phyloP scores from a whole-genome alignment of 495 filamentous ascomycete genomes.

The Tuber calosporum region DNA sequence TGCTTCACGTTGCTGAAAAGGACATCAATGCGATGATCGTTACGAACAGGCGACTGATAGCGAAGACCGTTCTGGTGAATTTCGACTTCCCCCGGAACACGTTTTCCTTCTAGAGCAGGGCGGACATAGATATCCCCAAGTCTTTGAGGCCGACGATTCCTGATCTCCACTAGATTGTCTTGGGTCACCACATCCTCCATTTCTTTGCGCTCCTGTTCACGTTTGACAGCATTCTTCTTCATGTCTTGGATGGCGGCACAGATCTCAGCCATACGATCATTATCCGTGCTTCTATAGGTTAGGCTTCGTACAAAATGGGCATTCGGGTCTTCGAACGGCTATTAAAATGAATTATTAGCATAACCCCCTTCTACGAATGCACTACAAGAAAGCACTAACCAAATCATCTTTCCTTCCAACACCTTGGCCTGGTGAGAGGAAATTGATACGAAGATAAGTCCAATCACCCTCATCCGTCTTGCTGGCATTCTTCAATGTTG shows the following conservation, averaged over 20 bases:
- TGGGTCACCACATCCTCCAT: slow-evolving; percentile 99
- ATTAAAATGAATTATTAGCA: slow-evolving; percentile 43
- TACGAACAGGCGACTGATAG: slow-evolving; percentile 79
- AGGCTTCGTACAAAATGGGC: slow-evolving; percentile 94
- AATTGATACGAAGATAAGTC: slow-evolving; percentile 91
- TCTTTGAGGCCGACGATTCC: slow-evolving; percentile 78
- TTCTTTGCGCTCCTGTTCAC: slow-evolving; percentile 97
- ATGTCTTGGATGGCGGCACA: slow-evolving; percentile 85
- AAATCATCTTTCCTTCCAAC: slow-evolving; percentile 91
- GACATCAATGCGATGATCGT: slow-evolving; percentile 77
- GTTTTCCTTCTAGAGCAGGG: slow-evolving; percentile 89
- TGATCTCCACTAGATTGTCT: slow-evolving; percentile 86
- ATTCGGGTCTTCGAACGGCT: slow-evolving; percentile 92
- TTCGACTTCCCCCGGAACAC: slow-evolving; percentile 87
- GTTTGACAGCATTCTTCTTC: slow-evolving; percentile 79
- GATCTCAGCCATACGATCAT: slow-evolving; percentile 78
- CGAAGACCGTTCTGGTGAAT: slow-evolving; percentile 99
- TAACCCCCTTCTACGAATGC: slow-evolving; percentile 5
- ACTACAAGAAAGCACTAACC: slow-evolving; percentile 26
- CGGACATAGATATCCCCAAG: slow-evolving; percentile 90
- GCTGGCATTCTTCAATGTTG: slow-evolving; percentile 96
- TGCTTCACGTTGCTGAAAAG: slow-evolving; percentile 98
- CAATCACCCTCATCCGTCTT: slow-evolving; percentile 92
- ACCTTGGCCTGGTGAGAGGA: slow-evolving; percentile 93
- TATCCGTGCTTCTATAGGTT: slow-evolving; percentile 85